Percentiles rank a stretch among this genome's conserved stretches.
phyloP scores from a whole-genome alignment of 306 rosid species.

The Casuarina equisetifolia region DNA sequence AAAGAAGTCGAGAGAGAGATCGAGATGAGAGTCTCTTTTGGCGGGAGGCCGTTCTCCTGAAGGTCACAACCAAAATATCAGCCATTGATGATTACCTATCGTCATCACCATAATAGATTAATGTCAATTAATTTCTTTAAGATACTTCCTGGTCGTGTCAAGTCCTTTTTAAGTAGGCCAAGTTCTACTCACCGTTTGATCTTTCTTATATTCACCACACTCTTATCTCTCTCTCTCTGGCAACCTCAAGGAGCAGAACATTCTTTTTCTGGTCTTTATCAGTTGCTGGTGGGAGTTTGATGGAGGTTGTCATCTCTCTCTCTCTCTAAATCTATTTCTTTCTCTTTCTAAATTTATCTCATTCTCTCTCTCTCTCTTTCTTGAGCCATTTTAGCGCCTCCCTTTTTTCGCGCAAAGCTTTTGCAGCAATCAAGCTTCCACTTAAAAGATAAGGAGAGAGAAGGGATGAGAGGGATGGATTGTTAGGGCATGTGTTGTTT shows the following conservation, averaged over 20 bases:
- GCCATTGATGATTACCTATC: slow-evolving; percentile 40
- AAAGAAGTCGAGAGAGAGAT: background rate
- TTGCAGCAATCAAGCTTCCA: slow-evolving; percentile 81
- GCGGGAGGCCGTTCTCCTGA: slow-evolving; percentile 19
- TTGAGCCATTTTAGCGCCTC: slow-evolving; percentile 69
- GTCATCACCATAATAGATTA: slow-evolving; percentile 29
- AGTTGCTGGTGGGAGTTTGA: slow-evolving; percentile 63
- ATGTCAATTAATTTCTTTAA: slow-evolving; percentile 10
- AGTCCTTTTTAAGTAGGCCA: slow-evolving; percentile 29
- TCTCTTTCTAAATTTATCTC: slow-evolving; percentile 23
- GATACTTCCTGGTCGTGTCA: slow-evolving; percentile 23
- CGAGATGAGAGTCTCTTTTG: slow-evolving; percentile 20
- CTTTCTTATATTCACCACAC: slow-evolving; percentile 3
- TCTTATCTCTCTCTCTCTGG: slow-evolving; percentile 8
- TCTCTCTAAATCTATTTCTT: slow-evolving; percentile 26
- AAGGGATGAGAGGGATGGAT: slow-evolving; percentile 41
- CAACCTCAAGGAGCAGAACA: slow-evolving; percentile 31
- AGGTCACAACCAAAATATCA: slow-evolving; percentile 36
- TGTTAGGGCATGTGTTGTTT: slow-evolving; percentile 55
- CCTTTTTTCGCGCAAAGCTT: slow-evolving; percentile 61
- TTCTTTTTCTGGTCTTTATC: slow-evolving; percentile 57
- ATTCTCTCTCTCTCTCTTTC: slow-evolving; percentile 26
- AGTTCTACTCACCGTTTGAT: slow-evolving; percentile 43
- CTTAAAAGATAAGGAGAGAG: slow-evolving; percentile 61
- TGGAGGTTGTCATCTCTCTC: slow-evolving; percentile 47